Evolutionary conservation across 768 basidiomycete genomes (phyloP), one percentile per base, ranked within the genome.

Genomic region (Royoungia palumana): DNA sequence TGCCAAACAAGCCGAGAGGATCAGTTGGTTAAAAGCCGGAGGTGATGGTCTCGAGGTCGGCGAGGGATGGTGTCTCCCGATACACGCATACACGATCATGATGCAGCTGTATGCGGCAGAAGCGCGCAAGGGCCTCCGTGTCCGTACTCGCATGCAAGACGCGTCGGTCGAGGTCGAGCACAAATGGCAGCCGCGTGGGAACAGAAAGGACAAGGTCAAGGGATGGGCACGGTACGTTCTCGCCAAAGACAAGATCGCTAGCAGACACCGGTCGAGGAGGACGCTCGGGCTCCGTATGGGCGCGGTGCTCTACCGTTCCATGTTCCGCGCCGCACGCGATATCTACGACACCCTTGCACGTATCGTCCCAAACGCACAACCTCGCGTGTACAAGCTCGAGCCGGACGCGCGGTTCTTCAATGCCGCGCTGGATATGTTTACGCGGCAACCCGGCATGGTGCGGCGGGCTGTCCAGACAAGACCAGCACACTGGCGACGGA

Each of bases 361-460:
- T n/a, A 43, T 66, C 30, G 53, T 55, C 22, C 42, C 63, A 12
- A 41, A 49, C 16, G 60, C 66, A 22, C 63, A 59, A 19, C 58
- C 68, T 19, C 61, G 55, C 37, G 48, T 70, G 30, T 58, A 71
- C 45, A 57, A 72, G 17, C 78, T 77, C 8, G 51, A 51, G 21
- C 77, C 79, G 1, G 87, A 89, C 55, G 77, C 75, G n/a, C 73
- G 77, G 38, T 87, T 87, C 61, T 87, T 82, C 68, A 86, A 85
- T 46, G 80, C 81, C 2, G 70, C 79, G 9, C 65, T 88, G 12
- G 63, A 69, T 10, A 66, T 83, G 39, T 73, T 76, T 32, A 59
- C 66, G 16, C 61, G 63, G 11, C 59, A 59, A 13, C 47, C 59
- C 20, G 35, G 39, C 10, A 59, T 41, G 58, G 35, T 48, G 45